Percentiles rank a stretch among this genome's conserved stretches.
Conservation (phyloP, 2,329 filamentous ascomycete genomes). For the Drechslerella coelobrocha region DNA sequence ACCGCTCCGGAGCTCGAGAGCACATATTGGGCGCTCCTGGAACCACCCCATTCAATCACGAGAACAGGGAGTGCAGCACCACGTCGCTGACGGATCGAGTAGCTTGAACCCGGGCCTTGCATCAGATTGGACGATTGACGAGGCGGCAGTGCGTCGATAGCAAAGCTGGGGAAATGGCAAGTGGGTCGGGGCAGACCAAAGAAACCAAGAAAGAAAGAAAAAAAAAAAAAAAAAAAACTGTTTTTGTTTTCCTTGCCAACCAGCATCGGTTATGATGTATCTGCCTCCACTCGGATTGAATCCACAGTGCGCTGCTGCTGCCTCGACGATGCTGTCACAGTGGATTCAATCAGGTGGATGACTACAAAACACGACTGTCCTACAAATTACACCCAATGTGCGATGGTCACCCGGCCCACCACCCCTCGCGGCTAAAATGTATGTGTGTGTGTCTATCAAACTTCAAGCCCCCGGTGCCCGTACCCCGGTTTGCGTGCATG, state of each 20-base stretch:
- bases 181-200: too few relatives aligned
- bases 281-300: too few relatives aligned
- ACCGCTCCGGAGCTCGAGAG: neutral
- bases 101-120: constrained; percentile 43
- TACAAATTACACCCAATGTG: constrained; percentile 30
- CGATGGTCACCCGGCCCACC: constrained; percentile 42
- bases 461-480: too few relatives aligned
- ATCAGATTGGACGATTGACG: constrained; percentile 47
- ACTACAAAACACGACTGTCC: constrained; percentile 14
- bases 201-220: too few relatives aligned
- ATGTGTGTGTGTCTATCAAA: constrained; percentile 23
- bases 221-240: constrained; percentile 21
- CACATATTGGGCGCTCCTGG: neutral
- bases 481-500: constrained; percentile 18
- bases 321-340: too few relatives aligned
- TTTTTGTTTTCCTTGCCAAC: neutral
- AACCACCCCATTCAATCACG: constrained; percentile 21
- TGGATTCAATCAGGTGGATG: too few relatives aligned
- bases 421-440: constrained; percentile 46
- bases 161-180: constrained; percentile 47
- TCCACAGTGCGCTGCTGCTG: too few relatives aligned
- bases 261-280: neutral
- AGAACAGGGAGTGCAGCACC: constrained; percentile 10
- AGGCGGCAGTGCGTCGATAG: constrained; percentile 44
- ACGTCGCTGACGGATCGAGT: constrained; percentile 32